Conservation (phyloP, 345 rosid species). For the Eucalyptus rudis region DNA sequence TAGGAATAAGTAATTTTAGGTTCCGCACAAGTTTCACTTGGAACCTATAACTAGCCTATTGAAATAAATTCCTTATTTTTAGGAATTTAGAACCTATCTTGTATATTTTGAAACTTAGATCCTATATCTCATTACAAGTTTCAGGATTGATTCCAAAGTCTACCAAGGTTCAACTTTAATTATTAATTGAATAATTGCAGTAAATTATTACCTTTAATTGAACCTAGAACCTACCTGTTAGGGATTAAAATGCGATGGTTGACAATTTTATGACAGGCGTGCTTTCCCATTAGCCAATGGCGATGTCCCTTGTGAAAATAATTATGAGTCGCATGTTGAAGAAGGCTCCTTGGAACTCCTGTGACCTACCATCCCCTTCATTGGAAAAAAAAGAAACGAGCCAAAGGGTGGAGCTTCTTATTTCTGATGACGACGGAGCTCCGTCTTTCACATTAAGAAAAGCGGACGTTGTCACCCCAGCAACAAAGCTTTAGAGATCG, state of each 20-base stretch:
- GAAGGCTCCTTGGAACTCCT: background rate
- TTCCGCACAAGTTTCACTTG: fast-evolving
- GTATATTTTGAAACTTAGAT: too few species aligned
- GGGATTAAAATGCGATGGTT: background rate
- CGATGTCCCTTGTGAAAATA: background rate
- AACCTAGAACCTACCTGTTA: fast-evolving
- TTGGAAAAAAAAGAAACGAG: background rate
- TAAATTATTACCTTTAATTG: too few species aligned
- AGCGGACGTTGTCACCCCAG: background rate
- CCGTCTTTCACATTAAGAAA: background rate
- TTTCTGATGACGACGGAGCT: fast-evolving
- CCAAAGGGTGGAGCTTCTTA: background rate
- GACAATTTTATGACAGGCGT: background rate
- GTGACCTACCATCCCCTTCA: background rate
- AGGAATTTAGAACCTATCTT: fast-evolving
- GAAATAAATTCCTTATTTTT: too few species aligned
- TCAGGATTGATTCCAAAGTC: too few species aligned
- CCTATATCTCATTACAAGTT: too few species aligned
- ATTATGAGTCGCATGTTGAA: background rate
- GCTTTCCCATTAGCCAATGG: background rate
- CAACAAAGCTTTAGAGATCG: background rate
- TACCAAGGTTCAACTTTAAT: fast-evolving
- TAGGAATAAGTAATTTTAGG: fast-evolving
- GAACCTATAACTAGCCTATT: fast-evolving
- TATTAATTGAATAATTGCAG: too few species aligned